Evolutionary conservation across 2,329 filamentous ascomycete genomes (phyloP), one percentile per base, ranked within the genome.

Genomic region (Ascochyta koolunga): DNA sequence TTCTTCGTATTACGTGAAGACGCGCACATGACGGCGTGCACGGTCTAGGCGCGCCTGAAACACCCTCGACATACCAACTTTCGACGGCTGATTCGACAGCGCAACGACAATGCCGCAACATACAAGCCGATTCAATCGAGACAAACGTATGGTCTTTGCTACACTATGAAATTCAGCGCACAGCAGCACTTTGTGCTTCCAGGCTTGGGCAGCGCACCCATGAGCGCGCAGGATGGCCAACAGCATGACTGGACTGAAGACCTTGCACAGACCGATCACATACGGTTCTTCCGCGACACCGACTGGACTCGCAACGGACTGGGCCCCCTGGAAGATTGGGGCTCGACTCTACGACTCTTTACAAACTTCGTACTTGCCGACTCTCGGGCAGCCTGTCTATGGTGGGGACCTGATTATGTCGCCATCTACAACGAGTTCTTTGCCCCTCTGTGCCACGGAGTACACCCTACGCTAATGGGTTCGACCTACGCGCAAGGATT

Each of bases 351-450:
- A 47, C 62, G 54, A 10, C 35, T 66, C 27, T 67, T 62, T 27
- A 58, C 60, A n/a, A 58, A 64, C 47, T 57, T 69, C 49, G 43
- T 67, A 8, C 56, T 68, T 40, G 62, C 64, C 7, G 66, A 69
- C 52, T 58, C 62, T n/a, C 58, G 65, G 24, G 60, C 66, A 13
- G 65, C 65, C 0, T 62, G 59, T 50, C 33, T 69, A 19, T 69
- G 61, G 59, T 69, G 66, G 66, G 65, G 64, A 31, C 59, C 61
- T n/a, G 24, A 62, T n/a, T 49, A 58, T 33, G 52, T 66, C 21
- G 65, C 64, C 41, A 62, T 69, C 44, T 68, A 69, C 56, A 69
- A 69, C 49, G 61, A 62, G 21, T 36, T 37, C 13, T 69, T 64
- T 50, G 47, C 49, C 15, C 61, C 60, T 1, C 50, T 69, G 13